phyloP scores from a whole-genome alignment of 805 yeast species.

The Candida ovalis region DNA sequence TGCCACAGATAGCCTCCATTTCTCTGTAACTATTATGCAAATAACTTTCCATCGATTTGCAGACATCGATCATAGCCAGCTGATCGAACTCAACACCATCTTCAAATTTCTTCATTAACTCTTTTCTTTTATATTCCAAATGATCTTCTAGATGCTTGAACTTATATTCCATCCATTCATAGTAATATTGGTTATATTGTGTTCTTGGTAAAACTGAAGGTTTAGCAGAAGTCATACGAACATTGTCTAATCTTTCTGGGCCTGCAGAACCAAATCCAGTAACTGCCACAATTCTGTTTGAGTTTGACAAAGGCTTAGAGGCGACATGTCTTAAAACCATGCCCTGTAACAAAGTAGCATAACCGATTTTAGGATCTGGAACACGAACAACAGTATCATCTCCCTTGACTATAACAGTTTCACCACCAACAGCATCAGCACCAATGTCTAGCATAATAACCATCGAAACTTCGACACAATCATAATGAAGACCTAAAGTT shows the following conservation, averaged over 20 bases:
- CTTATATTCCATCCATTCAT: constrained; percentile 27
- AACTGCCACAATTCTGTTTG: constrained; percentile 26
- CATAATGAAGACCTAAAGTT: constrained; percentile 42
- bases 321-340: constrained; percentile 15
- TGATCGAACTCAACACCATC: neutral
- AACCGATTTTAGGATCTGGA: constrained; percentile 38
- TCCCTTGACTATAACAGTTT: constrained; percentile 40
- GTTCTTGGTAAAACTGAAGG: constrained; percentile 29
- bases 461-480: constrained; percentile 41
- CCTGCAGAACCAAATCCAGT: constrained; percentile 24
- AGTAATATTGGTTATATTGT: constrained; percentile 25
- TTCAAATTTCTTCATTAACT: constrained; percentile 7
- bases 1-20: constrained; percentile 21
- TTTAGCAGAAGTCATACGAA: constrained; percentile 23
- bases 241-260: constrained; percentile 23
- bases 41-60: constrained; percentile 22
- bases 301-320: constrained; percentile 33
- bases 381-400: constrained; percentile 18
- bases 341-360: constrained; percentile 41
- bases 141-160: constrained; percentile 22
- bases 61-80: constrained; percentile 15
- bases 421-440: constrained; percentile 45
- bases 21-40: constrained; percentile 23
- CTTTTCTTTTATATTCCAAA: constrained; percentile 12
- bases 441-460: constrained; percentile 43